Evolutionary conservation across 441 rosid genomes (phyloP), one percentile per base, ranked within the genome.

Genomic region (Oxalis stricta): DNA sequence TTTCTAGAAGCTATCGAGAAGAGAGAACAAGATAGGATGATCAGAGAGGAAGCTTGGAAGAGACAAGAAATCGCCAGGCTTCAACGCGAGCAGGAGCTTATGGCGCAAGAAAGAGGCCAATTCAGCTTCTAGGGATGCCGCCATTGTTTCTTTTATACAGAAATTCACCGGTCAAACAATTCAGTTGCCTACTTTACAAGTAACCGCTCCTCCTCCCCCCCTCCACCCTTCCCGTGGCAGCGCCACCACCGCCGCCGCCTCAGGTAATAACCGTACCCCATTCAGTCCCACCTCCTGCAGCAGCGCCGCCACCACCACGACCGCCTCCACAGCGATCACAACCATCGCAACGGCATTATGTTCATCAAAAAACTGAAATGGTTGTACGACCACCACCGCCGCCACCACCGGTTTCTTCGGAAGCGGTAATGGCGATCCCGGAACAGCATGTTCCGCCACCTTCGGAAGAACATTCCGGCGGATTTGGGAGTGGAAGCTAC

Each of bases 81-180:
- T 44, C 60, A 66, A 26, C 92, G 63, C 7, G 86, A 82, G 29
- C 76, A 68, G 31, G 82, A 82, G 59, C 53, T 73, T 44, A 56
- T 61, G 65, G 75, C 77, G 47, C 77, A 70, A 46, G 84, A 82
- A 11, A 61, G 82, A 11, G n/a, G 73, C 87, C 10, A 58, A 70
- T 5, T 60, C 87, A 18, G 82, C 83, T 19, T 56, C 87, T 2
- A 66, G 87, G 36, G 83, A 78, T 28, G 71, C 79, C 0, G 76
- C 81, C 18, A 73, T 84, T 29, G 42, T 84, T 34, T 54, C 82
- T 13, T 61, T 80, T 46, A 59, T 84, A 7, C 77, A 84, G 60
- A 73, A 73, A 55, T 59, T 84, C 18, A 80, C 91, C 7, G 91
- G 91, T 50, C 84, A 80, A 22, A 71, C 80, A 1, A 63, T 84